Conservation (phyloP, 2,329 filamentous ascomycete genomes). For the Microcyclospora tardicrescens region DNA sequence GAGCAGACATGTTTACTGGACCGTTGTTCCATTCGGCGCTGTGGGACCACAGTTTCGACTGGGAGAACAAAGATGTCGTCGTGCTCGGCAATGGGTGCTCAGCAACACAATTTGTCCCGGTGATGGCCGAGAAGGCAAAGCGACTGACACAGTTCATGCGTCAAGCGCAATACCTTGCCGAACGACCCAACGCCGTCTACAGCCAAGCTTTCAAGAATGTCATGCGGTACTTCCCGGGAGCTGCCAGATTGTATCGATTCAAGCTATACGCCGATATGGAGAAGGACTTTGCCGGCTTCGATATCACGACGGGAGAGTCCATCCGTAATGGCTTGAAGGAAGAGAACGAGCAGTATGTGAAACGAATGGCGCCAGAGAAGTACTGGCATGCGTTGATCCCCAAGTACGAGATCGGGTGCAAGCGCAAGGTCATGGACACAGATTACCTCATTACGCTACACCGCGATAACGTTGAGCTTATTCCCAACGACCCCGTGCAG, state of each 20-base stretch:
- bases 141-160: constrained; percentile 37
- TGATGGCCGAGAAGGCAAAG: constrained; percentile 28
- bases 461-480: constrained; percentile 30
- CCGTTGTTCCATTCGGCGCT: constrained; percentile 28
- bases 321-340: constrained; percentile 26
- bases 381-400: constrained; percentile 34
- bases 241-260: constrained; percentile 33
- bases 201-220: constrained; percentile 28
- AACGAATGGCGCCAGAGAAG: constrained; percentile 28
- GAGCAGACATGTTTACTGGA: constrained; percentile 23
- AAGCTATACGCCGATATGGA: constrained; percentile 33
- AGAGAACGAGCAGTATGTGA: constrained; percentile 32
- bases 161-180: constrained; percentile 38
- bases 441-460: constrained; percentile 34
- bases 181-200: constrained; percentile 33
- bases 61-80: constrained; percentile 26
- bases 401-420: constrained; percentile 35
- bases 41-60: constrained; percentile 30
- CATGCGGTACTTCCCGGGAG: constrained; percentile 34
- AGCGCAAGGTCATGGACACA: constrained; percentile 36
- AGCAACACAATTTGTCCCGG: constrained; percentile 37
- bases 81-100: constrained; percentile 34
- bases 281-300: constrained; percentile 28
- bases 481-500: constrained; percentile 29
- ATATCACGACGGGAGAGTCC: constrained; percentile 24